Conservation (phyloP, 768 basidiomycete genomes). For the Boletus huronensis region DNA sequence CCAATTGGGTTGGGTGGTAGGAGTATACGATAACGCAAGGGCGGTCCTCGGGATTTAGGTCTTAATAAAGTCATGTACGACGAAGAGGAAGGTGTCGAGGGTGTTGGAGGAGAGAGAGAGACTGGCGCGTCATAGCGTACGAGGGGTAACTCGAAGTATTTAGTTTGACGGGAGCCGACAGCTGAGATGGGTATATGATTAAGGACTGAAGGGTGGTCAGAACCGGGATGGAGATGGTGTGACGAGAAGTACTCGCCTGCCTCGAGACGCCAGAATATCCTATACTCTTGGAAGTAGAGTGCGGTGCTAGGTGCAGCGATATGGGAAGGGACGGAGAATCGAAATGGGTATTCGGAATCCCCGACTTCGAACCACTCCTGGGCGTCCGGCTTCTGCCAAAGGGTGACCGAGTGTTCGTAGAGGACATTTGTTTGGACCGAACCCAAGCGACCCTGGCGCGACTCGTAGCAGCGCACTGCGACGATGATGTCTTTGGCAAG, state of each 20-base stretch:
- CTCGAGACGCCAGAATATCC: constrained; percentile 80
- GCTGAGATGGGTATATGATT: constrained; percentile 61
- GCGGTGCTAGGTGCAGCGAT: constrained; percentile 66
- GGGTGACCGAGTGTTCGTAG: constrained; percentile 59
- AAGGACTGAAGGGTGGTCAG: constrained; percentile 47
- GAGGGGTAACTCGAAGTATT: constrained; percentile 70
- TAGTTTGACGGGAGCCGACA: constrained; percentile 65
- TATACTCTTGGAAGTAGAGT: constrained; percentile 67
- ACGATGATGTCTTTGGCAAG: constrained; percentile 65
- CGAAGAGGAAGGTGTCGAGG: constrained; percentile 33
- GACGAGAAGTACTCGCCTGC: constrained; percentile 51
- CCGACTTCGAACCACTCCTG: constrained; percentile 59
- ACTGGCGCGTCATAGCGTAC: constrained; percentile 63
- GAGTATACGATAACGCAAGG: constrained; percentile 58
- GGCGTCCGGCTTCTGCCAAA: constrained; percentile 66
- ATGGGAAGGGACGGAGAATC: constrained; percentile 60
- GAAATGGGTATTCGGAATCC: constrained; percentile 67
- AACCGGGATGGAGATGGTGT: constrained; percentile 6
- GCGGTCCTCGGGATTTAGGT: constrained; percentile 54
- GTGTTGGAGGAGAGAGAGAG: constrained; percentile 35
- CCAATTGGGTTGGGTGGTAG: constrained; percentile 59
- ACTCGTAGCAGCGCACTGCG: constrained; percentile 82
- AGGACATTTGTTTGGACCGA: constrained; percentile 59
- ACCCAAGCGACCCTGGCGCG: constrained; percentile 60
- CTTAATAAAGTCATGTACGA: constrained; percentile 41